A percentile compares a stretch with the other conserved stretches of the same genome.
Evolutionary conservation across 2,329 filamentous ascomycete genomes (phyloP).

Genomic region (Talaromyces sp.): DNA sequence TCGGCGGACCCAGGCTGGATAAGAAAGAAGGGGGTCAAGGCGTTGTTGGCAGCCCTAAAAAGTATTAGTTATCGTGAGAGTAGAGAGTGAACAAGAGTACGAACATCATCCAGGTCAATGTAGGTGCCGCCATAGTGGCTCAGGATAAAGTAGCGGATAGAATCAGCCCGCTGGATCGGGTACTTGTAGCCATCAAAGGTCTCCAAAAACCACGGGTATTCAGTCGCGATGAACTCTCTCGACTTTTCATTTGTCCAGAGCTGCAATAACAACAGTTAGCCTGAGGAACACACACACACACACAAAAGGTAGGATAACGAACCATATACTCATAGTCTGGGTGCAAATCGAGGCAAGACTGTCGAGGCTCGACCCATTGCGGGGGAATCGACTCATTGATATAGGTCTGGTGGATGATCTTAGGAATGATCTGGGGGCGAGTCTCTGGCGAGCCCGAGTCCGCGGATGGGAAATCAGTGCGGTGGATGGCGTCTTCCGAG

Average conservation of each 20-base stretch:
- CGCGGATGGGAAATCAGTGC: slow-evolving; percentile 61
- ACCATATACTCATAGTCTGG: slow-evolving; percentile 71
- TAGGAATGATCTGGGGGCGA: slow-evolving; percentile 61
- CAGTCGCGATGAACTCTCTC: slow-evolving; percentile 64
- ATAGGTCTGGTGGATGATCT: slow-evolving; percentile 76
- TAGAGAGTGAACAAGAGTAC: slow-evolving; percentile 19
- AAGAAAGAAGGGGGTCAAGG: slow-evolving; percentile 63
- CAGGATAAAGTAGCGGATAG: slow-evolving; percentile 75
- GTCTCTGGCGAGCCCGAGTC: slow-evolving; percentile 57
- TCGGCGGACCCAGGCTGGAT: slow-evolving; percentile 66
- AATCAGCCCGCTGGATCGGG: slow-evolving; percentile 72
- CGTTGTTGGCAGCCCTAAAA: slow-evolving; percentile 61
- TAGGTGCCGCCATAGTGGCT: slow-evolving; percentile 75
- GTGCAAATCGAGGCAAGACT: slow-evolving; percentile 64
- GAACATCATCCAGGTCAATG: slow-evolving; percentile 69
- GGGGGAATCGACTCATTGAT: slow-evolving; percentile 64
- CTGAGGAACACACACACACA: background rate
- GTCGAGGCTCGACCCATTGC: slow-evolving; percentile 62
- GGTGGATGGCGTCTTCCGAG: slow-evolving; percentile 61
- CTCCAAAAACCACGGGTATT: slow-evolving; percentile 74
- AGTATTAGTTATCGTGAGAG: background rate
- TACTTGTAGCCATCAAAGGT: slow-evolving; percentile 71
- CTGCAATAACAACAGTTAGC: slow-evolving; percentile 38
- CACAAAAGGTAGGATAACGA: slow-evolving; percentile 18
- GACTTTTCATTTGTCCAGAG: slow-evolving; percentile 71